Evolutionary conservation across 768 basidiomycete species (phyloP).

Genomic region (Cystobasidium ongulense): DNA sequence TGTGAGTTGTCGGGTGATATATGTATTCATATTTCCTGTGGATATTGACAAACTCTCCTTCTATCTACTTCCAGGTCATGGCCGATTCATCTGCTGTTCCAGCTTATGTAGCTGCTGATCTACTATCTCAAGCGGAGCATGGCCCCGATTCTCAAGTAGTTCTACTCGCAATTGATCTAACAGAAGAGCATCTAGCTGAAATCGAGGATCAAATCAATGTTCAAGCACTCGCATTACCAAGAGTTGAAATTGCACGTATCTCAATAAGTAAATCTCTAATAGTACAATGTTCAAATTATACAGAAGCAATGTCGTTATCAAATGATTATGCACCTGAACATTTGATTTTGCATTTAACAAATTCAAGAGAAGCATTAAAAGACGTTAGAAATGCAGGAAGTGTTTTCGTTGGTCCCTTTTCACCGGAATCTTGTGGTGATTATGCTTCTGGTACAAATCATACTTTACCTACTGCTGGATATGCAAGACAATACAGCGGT

Average conservation of each 20-base stretch:
- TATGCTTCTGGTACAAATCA: conserved; percentile 99
- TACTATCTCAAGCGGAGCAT: conserved; percentile 96
- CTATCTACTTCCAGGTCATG: conserved; percentile 60
- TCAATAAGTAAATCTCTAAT: conserved; percentile 86
- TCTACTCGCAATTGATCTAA: conserved; percentile 68
- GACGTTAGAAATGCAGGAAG: conserved; percentile 85
- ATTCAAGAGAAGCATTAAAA: conserved; percentile 59
- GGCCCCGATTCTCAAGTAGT: conserved; percentile 98
- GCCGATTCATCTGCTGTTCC: conserved; percentile 79
- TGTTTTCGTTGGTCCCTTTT: conserved; percentile 88
- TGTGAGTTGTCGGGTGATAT: too few species aligned
- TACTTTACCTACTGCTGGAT: conserved; percentile 91
- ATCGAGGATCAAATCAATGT: conserved; percentile 77
- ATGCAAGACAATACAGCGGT: conserved; percentile 94
- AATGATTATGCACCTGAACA: conserved; percentile 99
- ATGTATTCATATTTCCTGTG: not conserved
- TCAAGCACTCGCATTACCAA: conserved; percentile 75
- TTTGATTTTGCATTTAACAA: conserved; percentile 76
- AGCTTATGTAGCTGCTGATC: conserved; percentile 88
- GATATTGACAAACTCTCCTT: not conserved
- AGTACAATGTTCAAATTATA: conserved; percentile 58
- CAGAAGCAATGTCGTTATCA: conserved; percentile 76
- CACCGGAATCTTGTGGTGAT: conserved; percentile 95
- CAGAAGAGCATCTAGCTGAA: conserved; percentile 54
- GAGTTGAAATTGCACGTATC: conserved; percentile 81